Evolutionary conservation across 352 stramenopile genomes (phyloP), one percentile per base, ranked within the genome.

Genomic region (Phytophthora rubi): DNA sequence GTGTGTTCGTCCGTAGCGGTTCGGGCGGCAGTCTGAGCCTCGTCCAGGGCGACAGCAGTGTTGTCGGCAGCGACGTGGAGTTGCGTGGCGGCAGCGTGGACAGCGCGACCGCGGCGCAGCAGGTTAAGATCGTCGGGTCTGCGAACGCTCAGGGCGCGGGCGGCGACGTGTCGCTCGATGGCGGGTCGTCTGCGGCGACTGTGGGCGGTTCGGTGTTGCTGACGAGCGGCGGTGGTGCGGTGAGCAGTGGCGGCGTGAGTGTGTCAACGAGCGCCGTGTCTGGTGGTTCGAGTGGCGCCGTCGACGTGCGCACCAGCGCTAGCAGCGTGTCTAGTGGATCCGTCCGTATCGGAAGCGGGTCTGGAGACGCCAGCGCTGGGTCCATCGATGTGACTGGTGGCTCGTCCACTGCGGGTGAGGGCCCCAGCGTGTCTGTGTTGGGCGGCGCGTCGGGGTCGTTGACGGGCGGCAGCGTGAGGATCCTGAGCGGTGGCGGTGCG

Each of bases 161-260:
- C 53, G 70, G 70, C 30, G 64, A 76, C 57, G 64, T 76, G 65
- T 70, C 64, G 23, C 58, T 72, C 45, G 69, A 65, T 58, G 69
- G 63, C 32, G 69, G 69, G 53, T 72, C 58, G 21, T 76, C 68
- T 56, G 39, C 32, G 9, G 23, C 49, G 47, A 65, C 16, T 35
- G 58, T 63, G 18, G 63, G 63, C 26, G 69, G 69, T 23, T 37
- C 59, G 16, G 65, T 68, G 48, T 60, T 63, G 47, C 23, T 76
- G 39, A 54, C 69, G 28, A 73, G 69, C 47, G 69, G 63, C 48
- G 23, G 1, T 54, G 69, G 69, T 37, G 59, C 58, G 23, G 45
- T 65, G 53, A 59, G 49, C 37, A 76, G 69, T 15, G 69, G 63
- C 15, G 42, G 28, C 53, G 64, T 76, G 58, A 48, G 8, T 45